phyloP scores from a whole-genome alignment of 495 filamentous ascomycete species.

The Aspergillus bertholletiae region DNA sequence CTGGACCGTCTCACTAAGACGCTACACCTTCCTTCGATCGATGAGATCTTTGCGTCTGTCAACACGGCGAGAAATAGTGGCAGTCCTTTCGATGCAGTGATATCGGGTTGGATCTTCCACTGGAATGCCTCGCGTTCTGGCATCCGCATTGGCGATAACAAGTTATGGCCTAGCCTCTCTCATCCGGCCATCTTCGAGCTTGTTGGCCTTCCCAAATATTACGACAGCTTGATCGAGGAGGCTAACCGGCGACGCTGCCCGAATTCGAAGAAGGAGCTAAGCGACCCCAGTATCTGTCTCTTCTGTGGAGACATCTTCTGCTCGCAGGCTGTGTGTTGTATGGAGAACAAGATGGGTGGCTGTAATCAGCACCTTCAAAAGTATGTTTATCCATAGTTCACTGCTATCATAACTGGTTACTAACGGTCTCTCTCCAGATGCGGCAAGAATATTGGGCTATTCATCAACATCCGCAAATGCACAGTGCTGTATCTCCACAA shows the following conservation, averaged over 20 bases:
- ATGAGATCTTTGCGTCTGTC: slow-evolving; percentile 65
- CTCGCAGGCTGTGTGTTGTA: slow-evolving; percentile 88
- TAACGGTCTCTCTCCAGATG: slow-evolving; percentile 53
- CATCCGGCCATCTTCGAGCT: slow-evolving; percentile 94
- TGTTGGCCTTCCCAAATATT: slow-evolving; percentile 86
- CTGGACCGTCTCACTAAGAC: slow-evolving; percentile 74
- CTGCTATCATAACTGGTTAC: not conserved
- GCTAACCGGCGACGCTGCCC: slow-evolving; percentile 81
- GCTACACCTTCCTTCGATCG: slow-evolving; percentile 71
- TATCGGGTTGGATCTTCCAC: slow-evolving; percentile 79
- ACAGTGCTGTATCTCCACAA: slow-evolving; percentile 80
- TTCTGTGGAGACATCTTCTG: slow-evolving; percentile 97
- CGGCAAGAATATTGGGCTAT: slow-evolving; percentile 82
- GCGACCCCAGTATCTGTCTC: slow-evolving; percentile 85
- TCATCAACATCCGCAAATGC: slow-evolving; percentile 96
- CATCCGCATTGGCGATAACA: slow-evolving; percentile 37
- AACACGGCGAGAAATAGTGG: slow-evolving; percentile 29
- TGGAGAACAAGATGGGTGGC: slow-evolving; percentile 70
- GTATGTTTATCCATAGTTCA: slow-evolving; percentile 49
- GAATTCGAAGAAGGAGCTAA: slow-evolving; percentile 83
- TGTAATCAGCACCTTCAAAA: slow-evolving; percentile 85
- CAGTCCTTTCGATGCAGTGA: slow-evolving; percentile 46
- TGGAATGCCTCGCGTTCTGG: slow-evolving; percentile 46
- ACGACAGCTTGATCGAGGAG: slow-evolving; percentile 89
- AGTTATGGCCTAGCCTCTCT: slow-evolving; percentile 51